A percentile compares a stretch with the other conserved stretches of the same genome.
Conservation (phyloP, 768 basidiomycete genomes). For the Saitozyma podzolica region DNA sequence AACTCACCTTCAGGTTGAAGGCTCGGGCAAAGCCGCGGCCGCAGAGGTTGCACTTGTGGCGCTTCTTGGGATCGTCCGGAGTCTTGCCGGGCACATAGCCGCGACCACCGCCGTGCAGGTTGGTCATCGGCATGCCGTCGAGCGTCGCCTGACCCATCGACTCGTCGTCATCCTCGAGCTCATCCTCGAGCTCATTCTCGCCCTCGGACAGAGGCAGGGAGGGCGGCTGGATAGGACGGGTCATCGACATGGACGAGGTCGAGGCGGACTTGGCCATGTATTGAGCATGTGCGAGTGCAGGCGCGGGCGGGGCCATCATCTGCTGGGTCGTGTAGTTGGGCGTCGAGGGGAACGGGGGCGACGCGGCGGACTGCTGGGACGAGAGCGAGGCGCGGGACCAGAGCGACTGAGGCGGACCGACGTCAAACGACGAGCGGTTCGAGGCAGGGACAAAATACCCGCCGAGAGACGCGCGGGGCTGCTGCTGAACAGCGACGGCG, state of each 20-base stretch:
- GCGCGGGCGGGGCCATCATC: background rate
- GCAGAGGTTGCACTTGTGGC: slow-evolving; percentile 50
- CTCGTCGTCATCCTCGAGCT: slow-evolving; percentile 11
- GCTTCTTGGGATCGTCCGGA: slow-evolving; percentile 51
- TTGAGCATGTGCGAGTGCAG: background rate
- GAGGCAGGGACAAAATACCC: background rate
- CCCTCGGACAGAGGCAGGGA: slow-evolving; percentile 24
- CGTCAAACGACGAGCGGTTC: background rate
- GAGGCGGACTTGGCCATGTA: slow-evolving; percentile 1
- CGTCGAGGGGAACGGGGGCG: background rate
- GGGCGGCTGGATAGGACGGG: slow-evolving; percentile 10
- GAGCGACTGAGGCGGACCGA: background rate
- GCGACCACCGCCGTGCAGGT: slow-evolving; percentile 49
- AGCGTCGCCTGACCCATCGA: slow-evolving; percentile 20
- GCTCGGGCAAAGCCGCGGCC: slow-evolving; percentile 81
- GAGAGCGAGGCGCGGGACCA: background rate
- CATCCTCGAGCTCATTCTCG: slow-evolving; percentile 30
- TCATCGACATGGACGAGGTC: slow-evolving; percentile 9
- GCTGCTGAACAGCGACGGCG: background rate
- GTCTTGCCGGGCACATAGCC: slow-evolving; percentile 52
- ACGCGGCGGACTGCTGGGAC: background rate
- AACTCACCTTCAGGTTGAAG: slow-evolving; percentile 80
- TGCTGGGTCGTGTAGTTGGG: too few relatives aligned
- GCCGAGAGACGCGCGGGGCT: background rate
- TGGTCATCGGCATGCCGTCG: slow-evolving; percentile 34